Percentiles rank a stretch among this genome's conserved stretches.
phyloP scores from a whole-genome alignment of 805 yeast species.

The Saccharomycopsis sp. region DNA sequence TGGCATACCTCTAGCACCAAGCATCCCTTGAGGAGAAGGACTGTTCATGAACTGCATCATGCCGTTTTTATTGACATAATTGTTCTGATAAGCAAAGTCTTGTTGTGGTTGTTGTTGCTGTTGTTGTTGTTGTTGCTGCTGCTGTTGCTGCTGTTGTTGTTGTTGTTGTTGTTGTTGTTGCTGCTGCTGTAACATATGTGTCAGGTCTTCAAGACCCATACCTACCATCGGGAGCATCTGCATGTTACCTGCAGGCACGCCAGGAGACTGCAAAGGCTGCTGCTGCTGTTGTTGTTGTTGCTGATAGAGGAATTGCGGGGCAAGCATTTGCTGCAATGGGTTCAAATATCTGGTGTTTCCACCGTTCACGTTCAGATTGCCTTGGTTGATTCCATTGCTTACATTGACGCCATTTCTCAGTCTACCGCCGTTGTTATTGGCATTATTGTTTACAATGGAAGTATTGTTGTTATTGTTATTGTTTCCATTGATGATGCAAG shows the following conservation, averaged over 20 bases:
- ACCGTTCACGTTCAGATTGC: background rate
- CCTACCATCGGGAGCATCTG: background rate
- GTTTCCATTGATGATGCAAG: background rate
- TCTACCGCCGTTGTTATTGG: conserved; percentile 22
- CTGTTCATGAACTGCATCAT: background rate
- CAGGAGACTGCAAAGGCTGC: background rate
- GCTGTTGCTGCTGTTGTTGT: background rate
- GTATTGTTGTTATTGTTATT: background rate
- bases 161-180: background rate
- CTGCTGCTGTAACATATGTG: background rate
- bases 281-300: background rate
- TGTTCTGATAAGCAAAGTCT: background rate
- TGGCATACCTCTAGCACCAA: background rate
- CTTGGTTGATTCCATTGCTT: background rate
- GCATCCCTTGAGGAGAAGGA: background rate
- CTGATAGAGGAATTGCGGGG: background rate
- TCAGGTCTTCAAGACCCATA: background rate
- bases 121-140: too few species aligned
- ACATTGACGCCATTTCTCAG: conserved; percentile 24
- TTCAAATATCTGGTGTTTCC: background rate
- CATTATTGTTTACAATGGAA: conserved; percentile 3
- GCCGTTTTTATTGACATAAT: background rate
- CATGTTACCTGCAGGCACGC: background rate
- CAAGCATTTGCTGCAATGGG: background rate
- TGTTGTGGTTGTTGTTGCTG: background rate